Conservation (phyloP, 2,329 filamentous ascomycete genomes). For the Phialophora verrucosa region DNA sequence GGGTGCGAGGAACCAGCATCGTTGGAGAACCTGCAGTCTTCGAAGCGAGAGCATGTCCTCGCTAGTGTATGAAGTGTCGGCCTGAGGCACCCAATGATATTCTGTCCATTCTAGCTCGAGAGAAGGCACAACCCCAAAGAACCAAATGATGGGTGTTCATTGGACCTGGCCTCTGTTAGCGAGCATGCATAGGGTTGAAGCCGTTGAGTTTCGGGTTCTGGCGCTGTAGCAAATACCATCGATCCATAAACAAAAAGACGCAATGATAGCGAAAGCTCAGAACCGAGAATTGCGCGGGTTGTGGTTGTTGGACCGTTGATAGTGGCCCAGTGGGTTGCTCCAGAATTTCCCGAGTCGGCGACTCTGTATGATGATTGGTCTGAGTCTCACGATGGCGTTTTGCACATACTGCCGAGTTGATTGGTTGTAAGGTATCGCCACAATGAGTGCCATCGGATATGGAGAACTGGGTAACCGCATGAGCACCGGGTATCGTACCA, state of each 20-base stretch:
- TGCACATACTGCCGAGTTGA: background rate
- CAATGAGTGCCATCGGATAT: slow-evolving; percentile 1
- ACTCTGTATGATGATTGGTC: slow-evolving; percentile 18
- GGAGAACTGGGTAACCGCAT: background rate
- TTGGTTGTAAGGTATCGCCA: slow-evolving; percentile 11
- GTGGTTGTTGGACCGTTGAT: background rate
- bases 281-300: background rate
- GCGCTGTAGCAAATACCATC: background rate
- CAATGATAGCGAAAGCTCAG: background rate
- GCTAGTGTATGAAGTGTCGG: background rate
- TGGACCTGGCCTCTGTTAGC: background rate
- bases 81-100: slow-evolving; percentile 13
- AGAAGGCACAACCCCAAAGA: background rate
- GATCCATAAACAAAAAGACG: background rate
- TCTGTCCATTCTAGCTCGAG: background rate
- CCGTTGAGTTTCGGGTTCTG: background rate
- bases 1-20: background rate
- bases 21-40: background rate
- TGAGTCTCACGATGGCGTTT: background rate
- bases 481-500: slow-evolving; percentile 5
- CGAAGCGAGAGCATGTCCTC: background rate
- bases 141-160: background rate
- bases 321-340: background rate
- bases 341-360: background rate
- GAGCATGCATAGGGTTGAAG: background rate